A percentile compares a stretch with the other conserved stretches of the same genome.
phyloP scores from a whole-genome alignment of 2,329 filamentous ascomycete genomes.

The Setomelanomma holmii region DNA sequence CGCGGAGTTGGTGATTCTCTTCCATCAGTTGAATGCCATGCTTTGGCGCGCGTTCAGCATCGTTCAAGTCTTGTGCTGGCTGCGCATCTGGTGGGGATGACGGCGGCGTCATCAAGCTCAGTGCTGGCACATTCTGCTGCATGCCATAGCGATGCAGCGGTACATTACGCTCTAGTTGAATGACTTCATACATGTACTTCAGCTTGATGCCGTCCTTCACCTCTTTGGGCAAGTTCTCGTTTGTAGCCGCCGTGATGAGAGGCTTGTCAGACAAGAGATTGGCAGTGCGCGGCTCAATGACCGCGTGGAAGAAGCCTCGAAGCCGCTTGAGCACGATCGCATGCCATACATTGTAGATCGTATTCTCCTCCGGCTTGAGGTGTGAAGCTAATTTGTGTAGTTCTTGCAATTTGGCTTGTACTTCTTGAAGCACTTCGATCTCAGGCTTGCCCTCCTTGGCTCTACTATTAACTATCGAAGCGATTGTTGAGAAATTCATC shows the following conservation, averaged over 20 bases:
- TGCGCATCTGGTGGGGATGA: neutral
- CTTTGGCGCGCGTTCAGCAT: constrained; percentile 3
- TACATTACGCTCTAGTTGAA: constrained; percentile 20
- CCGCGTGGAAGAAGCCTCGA: constrained; percentile 5
- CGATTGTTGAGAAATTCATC: constrained; percentile 22
- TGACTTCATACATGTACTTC: constrained; percentile 18
- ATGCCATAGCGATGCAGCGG: constrained; percentile 20
- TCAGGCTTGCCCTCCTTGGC: neutral
- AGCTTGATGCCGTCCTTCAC: constrained; percentile 10
- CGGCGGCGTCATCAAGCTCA: neutral
- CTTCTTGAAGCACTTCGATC: constrained; percentile 11
- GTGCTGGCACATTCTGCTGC: neutral
- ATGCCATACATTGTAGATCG: constrained; percentile 14
- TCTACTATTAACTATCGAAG: constrained; percentile 1
- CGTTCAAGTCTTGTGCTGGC: neutral
- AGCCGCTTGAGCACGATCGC: constrained; percentile 9
- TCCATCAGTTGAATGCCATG: constrained; percentile 6
- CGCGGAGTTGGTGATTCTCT: constrained; percentile 9
- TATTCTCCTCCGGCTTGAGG: constrained; percentile 12
- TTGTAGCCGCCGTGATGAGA: constrained; percentile 8
- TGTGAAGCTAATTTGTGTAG: constrained; percentile 7
- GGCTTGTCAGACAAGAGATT: constrained; percentile 6
- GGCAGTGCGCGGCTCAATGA: constrained; percentile 14
- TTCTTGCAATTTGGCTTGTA: constrained; percentile 13
- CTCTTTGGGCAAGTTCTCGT: constrained; percentile 7